These are phyloP conservation scores for Rhodomyrtus psidioides DNA, from an alignment of 441 rosid species.

Conservation along the genomic window DNA sequence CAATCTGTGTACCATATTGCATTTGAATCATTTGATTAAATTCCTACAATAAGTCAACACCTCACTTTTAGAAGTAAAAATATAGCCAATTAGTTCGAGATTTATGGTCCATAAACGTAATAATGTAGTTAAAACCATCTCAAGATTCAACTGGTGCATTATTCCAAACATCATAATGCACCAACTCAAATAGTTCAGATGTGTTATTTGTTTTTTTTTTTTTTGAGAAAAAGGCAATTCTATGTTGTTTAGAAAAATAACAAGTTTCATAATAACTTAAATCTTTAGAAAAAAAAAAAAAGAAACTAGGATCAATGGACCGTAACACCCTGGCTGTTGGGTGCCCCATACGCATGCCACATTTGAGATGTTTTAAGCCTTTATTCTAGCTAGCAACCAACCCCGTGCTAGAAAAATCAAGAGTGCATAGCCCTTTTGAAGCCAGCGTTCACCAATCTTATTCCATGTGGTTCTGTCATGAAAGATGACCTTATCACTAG, in stretches of 20 bases:
- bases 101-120: neutral
- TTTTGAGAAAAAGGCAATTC: neutral
- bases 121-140: neutral
- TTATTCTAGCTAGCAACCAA: neutral
- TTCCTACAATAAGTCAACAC: neutral
- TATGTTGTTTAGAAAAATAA: neutral
- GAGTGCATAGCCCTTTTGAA: too few species aligned
- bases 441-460: neutral
- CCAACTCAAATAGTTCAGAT: neutral
- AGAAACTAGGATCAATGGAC: neutral
- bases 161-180: neutral
- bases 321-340: neutral
- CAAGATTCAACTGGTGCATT: neutral
- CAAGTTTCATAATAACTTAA: neutral
- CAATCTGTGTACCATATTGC: neutral
- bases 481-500: neutral
- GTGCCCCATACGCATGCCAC: neutral
- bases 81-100: neutral
- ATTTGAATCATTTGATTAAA: neutral
- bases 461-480: neutral
- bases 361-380: neutral
- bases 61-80: neutral
- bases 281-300: neutral
- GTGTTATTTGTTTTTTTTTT: neutral
- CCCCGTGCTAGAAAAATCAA: neutral